phyloP scores from a whole-genome alignment of 768 basidiomycete species.

The Filobasidium wieringae region DNA sequence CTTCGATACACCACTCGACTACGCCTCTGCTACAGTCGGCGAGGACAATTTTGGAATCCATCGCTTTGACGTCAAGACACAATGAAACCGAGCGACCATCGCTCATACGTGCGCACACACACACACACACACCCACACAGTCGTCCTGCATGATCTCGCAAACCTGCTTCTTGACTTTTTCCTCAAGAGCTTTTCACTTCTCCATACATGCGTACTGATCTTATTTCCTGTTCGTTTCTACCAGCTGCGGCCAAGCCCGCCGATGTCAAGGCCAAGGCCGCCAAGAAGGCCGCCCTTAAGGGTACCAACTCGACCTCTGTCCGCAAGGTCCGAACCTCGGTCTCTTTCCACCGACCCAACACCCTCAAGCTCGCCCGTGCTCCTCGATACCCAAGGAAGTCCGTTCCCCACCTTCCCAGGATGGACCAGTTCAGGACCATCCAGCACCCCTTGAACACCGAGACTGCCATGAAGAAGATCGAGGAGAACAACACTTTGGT shows the following conservation, averaged over 20 bases:
- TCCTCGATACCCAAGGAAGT: constrained; percentile 92
- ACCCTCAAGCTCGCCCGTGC: constrained; percentile 71
- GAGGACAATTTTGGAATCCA: no score
- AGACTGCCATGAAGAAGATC: constrained; percentile 99
- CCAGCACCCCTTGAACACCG: constrained; percentile 65
- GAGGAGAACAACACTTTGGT: constrained; percentile 99
- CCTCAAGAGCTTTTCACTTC: neutral
- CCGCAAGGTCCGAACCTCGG: constrained; percentile 72
- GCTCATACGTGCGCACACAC: neutral
- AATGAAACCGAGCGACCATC: neutral
- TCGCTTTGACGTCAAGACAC: no score
- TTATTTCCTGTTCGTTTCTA: neutral
- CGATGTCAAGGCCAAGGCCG: constrained; percentile 70
- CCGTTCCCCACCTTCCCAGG: constrained; percentile 75
- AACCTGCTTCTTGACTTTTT: neutral
- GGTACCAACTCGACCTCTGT: constrained; percentile 62
- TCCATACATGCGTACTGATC: neutral
- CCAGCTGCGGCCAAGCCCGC: constrained; percentile 35
- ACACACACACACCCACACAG: neutral
- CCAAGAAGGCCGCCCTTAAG: constrained; percentile 92
- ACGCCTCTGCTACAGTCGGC: no score
- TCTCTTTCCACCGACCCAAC: constrained; percentile 93
- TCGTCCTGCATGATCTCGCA: neutral
- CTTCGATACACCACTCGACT: no score
- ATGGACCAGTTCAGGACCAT: constrained; percentile 97